Percentiles rank a stretch among this genome's conserved stretches.
Evolutionary conservation across 805 yeast genomes (phyloP).

Genomic region (Kuraishia piskuri): DNA sequence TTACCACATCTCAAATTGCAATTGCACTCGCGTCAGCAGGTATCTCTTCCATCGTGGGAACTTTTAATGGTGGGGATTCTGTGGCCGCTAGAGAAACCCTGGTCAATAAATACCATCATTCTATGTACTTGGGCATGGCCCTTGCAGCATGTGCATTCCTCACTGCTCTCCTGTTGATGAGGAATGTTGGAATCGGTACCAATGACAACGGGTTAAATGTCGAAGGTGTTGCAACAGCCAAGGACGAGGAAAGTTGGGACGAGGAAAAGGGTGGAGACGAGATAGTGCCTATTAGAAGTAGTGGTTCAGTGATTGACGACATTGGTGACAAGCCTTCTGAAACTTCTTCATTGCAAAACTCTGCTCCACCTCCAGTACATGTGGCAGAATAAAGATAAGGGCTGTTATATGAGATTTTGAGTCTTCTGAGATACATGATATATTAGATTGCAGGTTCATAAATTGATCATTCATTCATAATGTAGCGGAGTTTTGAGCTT

Average conservation of each 20-base stretch:
- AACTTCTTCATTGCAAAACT: neutral
- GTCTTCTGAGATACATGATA: too few relatives aligned
- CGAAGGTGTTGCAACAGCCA: neutral
- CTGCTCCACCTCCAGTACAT: neutral
- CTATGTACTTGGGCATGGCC: neutral
- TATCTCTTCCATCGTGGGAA: conserved; percentile 18
- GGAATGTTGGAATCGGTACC: conserved; percentile 1
- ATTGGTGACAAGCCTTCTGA: neutral
- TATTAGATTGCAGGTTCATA: too few relatives aligned
- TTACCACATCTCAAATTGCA: conserved; percentile 27
- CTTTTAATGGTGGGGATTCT: conserved; percentile 5
- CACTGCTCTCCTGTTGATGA: neutral
- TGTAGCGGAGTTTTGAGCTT: too few relatives aligned
- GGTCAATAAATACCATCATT: neutral
- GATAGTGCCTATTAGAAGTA: neutral
- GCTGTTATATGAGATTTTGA: too few relatives aligned
- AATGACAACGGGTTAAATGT: neutral
- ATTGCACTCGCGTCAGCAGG: conserved; percentile 21
- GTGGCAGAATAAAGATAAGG: neutral
- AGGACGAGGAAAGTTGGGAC: neutral
- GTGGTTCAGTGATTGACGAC: neutral
- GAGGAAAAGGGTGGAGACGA: neutral
- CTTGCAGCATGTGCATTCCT: neutral
- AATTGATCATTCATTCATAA: too few relatives aligned
- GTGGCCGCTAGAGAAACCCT: neutral